Conservation (phyloP, 2,329 filamentous ascomycete species). For the Bipolaris gigantea region DNA sequence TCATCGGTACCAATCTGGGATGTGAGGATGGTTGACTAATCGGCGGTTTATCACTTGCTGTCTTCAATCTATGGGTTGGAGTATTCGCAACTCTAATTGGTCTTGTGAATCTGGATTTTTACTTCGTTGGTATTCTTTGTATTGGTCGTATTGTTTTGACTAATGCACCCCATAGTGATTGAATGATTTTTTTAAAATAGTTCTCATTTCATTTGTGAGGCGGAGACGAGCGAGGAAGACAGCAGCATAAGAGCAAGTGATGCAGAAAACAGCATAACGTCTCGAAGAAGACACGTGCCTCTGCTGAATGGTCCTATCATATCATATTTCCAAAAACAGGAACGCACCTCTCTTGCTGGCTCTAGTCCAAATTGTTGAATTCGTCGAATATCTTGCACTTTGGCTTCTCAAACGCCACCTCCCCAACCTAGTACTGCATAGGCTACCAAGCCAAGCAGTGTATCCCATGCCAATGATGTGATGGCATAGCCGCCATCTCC, state of each 20-base stretch:
- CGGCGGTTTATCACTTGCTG: no score
- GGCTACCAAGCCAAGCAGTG: slow-evolving; percentile 22
- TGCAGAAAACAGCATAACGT: background rate
- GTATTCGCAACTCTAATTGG: no score
- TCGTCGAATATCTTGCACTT: background rate
- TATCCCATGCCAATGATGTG: slow-evolving; percentile 35
- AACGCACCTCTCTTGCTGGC: no score
- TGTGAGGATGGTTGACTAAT: no score
- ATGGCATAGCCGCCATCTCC: slow-evolving; percentile 20
- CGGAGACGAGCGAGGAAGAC: background rate
- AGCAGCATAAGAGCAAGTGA: background rate
- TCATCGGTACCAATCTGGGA: no score
- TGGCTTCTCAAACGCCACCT: slow-evolving; percentile 25
- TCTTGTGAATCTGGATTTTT: no score
- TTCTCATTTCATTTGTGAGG: background rate
- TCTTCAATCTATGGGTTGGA: no score
- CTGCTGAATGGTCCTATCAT: background rate
- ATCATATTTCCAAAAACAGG: background rate
- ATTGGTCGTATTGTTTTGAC: no score
- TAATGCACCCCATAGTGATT: no score
- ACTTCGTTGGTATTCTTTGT: no score
- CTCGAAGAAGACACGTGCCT: background rate
- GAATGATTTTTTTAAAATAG: no score
- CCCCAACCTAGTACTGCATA: slow-evolving; percentile 27
- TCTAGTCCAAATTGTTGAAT: no score